Evolutionary conservation across 2,329 filamentous ascomycete species (phyloP), one percentile per base, ranked within the genome.

Genomic region (Zasmidium citrigriseum): DNA sequence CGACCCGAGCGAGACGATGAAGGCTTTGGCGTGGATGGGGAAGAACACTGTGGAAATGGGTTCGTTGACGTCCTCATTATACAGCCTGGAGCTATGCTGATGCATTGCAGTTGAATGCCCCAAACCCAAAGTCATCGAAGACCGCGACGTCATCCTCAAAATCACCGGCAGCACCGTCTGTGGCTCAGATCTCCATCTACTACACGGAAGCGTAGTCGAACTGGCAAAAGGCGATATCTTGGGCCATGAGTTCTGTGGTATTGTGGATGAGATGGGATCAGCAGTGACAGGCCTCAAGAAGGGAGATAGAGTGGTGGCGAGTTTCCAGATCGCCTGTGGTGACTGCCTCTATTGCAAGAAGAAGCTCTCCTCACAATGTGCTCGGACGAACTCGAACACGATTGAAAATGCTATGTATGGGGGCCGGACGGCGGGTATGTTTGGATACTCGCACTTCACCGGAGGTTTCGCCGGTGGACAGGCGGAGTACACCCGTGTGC

Each of bases 401-500:
- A 82, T 86, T 46, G 83, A 83, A 63, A 87, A 89, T 64, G 85
- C 82, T 54, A 88, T 96, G 86, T 96, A 95, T 70, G 91, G 91
- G 12, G 86, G 86, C 1, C 82, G 86, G 52, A 93, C 90, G 3
- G 83, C 89, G 0, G 91, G 85, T 69, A 79, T 81, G 75, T 83
- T 84, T 59, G 82, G 81, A 1, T 84, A 84, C 72, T 78, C 74
- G 12, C 81, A 91, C 69, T 90, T 96, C 70, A 92, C 89, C 0
- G 91, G 91, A 5, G 92, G 92, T 0, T 96, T 93, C 70, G 90
- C 91, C 0, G 91, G 92, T 50, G 91, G 91, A 0, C 92, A 96
- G 74, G 89, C 91, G 3, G 92, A 96, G 76, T 96, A 91, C 68
- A 88, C 93, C 0, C 84, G 91, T 7, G 90, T 96, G 7, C 91